A percentile compares a stretch with the other conserved stretches of the same genome.
Evolutionary conservation across 106 monocot genomes (phyloP).

Genomic region (Narthecium ossifragum): DNA sequence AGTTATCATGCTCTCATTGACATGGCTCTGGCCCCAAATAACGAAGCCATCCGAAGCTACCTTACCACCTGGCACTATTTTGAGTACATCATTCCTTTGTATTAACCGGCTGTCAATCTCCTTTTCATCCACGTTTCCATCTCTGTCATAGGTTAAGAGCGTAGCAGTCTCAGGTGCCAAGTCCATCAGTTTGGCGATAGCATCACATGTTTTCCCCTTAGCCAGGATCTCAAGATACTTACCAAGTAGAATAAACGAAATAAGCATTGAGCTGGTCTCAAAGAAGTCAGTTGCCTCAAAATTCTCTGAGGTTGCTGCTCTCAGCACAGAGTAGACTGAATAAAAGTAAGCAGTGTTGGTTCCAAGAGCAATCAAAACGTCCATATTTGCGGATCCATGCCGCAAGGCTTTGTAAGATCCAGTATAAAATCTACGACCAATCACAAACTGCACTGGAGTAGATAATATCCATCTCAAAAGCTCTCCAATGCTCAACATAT

Average conservation of each 20-base stretch:
- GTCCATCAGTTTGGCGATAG: constrained; percentile 87
- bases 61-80: constrained; percentile 72
- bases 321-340: constrained; percentile 65
- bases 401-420: constrained; percentile 72
- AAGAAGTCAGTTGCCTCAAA: constrained; percentile 72
- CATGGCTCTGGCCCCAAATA: constrained; percentile 87
- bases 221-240: constrained; percentile 86
- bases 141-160: constrained; percentile 42
- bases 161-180: constrained; percentile 79
- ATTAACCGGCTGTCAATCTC: constrained; percentile 76
- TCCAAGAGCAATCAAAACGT: constrained; percentile 79
- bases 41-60: constrained; percentile 81
- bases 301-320: constrained; percentile 53
- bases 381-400: constrained; percentile 86
- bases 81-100: constrained; percentile 85
- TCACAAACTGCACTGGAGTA: constrained; percentile 82
- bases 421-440: constrained; percentile 70
- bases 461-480: constrained; percentile 75
- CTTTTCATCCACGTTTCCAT: constrained; percentile 59
- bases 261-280: constrained; percentile 89
- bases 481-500: constrained; percentile 69
- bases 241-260: constrained; percentile 83
- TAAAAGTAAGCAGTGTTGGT: constrained; percentile 80
- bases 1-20: constrained; percentile 96
- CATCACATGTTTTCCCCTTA: constrained; percentile 86